Percentiles rank a stretch among this genome's conserved stretches.
Conservation (phyloP, 495 filamentous ascomycete genomes). For the Lophiostoma macrostomum region DNA sequence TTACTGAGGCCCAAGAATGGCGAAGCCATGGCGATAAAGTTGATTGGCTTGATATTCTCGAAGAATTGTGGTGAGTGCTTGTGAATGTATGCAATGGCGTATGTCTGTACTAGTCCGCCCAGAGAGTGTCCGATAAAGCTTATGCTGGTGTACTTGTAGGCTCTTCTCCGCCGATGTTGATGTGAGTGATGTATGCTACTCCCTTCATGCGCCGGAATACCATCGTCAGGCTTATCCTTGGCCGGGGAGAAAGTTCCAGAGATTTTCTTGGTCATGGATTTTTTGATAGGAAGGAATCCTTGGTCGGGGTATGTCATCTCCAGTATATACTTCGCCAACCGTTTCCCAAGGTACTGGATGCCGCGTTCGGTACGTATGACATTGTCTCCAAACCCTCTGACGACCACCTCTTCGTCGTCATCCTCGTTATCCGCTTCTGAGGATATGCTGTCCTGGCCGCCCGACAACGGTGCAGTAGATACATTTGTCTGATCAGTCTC, state of each 20-base stretch:
- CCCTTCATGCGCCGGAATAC: conserved; percentile 49
- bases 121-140: conserved; percentile 94
- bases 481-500: conserved; percentile 9
- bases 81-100: conserved; percentile 95
- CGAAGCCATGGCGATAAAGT: conserved; percentile 88
- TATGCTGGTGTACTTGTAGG: conserved; percentile 89
- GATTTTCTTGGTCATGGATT: conserved; percentile 40
- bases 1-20: conserved; percentile 93
- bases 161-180: conserved; percentile 48
- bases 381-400: conserved; percentile 88
- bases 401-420: conserved; percentile 86
- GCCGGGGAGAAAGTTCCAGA: conserved; percentile 34
- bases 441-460: conserved; percentile 42
- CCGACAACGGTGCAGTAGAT: conserved; percentile 40
- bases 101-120: conserved; percentile 87
- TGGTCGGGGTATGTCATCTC: conserved; percentile 90
- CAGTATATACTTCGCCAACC: conserved; percentile 86
- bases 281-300: conserved; percentile 70
- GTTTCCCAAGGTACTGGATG: conserved; percentile 94
- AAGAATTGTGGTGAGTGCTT: conserved; percentile 95
- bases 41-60: conserved; percentile 78
- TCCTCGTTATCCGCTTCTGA: conserved; percentile 56
- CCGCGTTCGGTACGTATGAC: conserved; percentile 85
- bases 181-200: conserved; percentile 51
- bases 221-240: conserved; percentile 35